phyloP scores from a whole-genome alignment of 2,329 filamentous ascomycete species.

The Phialemoniopsis sp. region DNA sequence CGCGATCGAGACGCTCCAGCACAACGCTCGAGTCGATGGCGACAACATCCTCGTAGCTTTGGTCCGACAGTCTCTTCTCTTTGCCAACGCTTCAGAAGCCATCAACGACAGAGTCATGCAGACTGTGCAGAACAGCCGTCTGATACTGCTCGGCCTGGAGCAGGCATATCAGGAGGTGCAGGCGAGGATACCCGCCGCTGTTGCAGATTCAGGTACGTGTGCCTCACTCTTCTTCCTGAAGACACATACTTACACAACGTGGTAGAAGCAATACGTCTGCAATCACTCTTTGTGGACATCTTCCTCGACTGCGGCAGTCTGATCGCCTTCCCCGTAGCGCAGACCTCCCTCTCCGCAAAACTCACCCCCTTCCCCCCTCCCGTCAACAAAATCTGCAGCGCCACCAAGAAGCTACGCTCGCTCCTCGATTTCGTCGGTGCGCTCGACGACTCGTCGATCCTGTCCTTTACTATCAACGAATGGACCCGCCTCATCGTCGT shows the following conservation, averaged over 20 bases:
- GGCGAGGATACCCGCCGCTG: slow-evolving; percentile 22
- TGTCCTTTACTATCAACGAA: slow-evolving; percentile 34
- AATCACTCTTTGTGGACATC: slow-evolving; percentile 5
- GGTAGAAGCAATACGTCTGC: slow-evolving; percentile 4
- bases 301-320: slow-evolving; percentile 8
- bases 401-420: slow-evolving; percentile 2
- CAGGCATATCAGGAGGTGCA: slow-evolving; percentile 38
- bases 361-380: slow-evolving; percentile 5
- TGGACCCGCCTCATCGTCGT: slow-evolving; percentile 36
- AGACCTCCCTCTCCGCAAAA: too few species aligned
- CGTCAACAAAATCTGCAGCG: slow-evolving; percentile 1
- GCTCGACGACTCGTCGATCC: slow-evolving; percentile 13
- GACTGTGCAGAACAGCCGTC: slow-evolving; percentile 32
- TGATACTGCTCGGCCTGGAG: slow-evolving; percentile 43
- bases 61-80: slow-evolving; percentile 32
- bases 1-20: slow-evolving; percentile 38
- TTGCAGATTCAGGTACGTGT: too few species aligned
- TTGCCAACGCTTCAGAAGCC: slow-evolving; percentile 26
- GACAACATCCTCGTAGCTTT: slow-evolving; percentile 40
- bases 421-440: slow-evolving; percentile 4
- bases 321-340: slow-evolving; percentile 12
- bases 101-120: slow-evolving; percentile 18
- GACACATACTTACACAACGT: too few species aligned
- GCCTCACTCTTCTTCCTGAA: too few species aligned
- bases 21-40: slow-evolving; percentile 24